Evolutionary conservation across 805 yeast genomes (phyloP).

Genomic region (Yarrowia yakushimensis): DNA sequence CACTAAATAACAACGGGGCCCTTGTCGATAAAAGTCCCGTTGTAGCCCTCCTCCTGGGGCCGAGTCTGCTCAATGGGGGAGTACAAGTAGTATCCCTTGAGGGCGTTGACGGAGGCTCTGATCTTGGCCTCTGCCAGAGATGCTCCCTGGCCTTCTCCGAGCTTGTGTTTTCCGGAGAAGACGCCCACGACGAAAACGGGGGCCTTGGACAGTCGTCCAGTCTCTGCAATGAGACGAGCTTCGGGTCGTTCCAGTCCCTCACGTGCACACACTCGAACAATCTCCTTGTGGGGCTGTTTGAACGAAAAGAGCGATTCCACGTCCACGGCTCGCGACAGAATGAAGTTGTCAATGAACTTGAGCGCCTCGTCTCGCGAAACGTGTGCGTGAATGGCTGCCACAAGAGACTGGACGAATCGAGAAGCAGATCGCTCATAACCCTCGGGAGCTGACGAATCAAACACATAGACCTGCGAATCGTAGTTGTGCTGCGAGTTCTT

Average conservation of each 20-base stretch:
- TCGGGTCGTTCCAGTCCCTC: conserved; percentile 72
- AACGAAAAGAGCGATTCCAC: conserved; percentile 72
- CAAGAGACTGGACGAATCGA: conserved; percentile 71
- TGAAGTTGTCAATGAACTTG: conserved; percentile 65
- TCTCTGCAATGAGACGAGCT: conserved; percentile 82
- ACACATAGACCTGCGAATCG: conserved; percentile 18
- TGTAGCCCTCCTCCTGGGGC: conserved; percentile 53
- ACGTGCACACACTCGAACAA: conserved; percentile 70
- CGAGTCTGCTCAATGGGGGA: conserved; percentile 63
- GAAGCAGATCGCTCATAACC: conserved; percentile 48
- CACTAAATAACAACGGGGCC: conserved; percentile 38
- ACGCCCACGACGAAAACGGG: conserved; percentile 92
- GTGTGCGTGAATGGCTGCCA: conserved; percentile 79
- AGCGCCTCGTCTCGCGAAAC: conserved; percentile 62
- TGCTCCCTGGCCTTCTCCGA: conserved; percentile 94
- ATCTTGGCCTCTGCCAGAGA: conserved; percentile 88
- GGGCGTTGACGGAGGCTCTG: conserved; percentile 85
- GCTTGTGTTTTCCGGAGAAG: conserved; percentile 72
- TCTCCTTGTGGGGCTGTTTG: conserved; percentile 79
- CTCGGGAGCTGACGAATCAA: conserved; percentile 31
- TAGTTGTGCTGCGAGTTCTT: conserved; percentile 10
- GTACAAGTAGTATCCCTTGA: conserved; percentile 89
- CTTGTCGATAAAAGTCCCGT: conserved; percentile 33
- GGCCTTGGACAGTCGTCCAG: conserved; percentile 79
- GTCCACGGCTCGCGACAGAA: conserved; percentile 73